Evolutionary conservation across 768 basidiomycete species (phyloP).

Genomic region (Thelephora ganbajun): DNA sequence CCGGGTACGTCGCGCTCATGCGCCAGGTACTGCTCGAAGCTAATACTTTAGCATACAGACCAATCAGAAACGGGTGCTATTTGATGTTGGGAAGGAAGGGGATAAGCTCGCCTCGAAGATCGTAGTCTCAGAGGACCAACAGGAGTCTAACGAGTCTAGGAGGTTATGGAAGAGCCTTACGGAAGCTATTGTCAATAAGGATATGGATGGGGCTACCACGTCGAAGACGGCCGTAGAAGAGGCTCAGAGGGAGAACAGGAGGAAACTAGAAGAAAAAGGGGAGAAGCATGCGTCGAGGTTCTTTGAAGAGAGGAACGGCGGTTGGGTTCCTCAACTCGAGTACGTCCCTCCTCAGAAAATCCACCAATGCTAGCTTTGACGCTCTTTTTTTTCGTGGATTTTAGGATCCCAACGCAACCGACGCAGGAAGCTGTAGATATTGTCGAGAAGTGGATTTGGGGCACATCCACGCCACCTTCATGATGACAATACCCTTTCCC

Average conservation of each 20-base stretch:
- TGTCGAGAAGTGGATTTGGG: conserved; percentile 76
- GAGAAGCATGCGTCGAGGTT: conserved; percentile 60
- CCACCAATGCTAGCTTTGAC: conserved; percentile 1
- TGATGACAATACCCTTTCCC: neutral
- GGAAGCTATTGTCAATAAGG: conserved; percentile 67
- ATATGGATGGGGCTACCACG: conserved; percentile 89
- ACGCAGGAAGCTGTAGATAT: conserved; percentile 40
- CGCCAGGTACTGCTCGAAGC: neutral
- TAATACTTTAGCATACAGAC: neutral
- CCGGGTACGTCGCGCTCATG: conserved; percentile 30
- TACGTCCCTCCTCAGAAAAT: conserved; percentile 22
- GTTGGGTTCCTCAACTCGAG: conserved; percentile 74
- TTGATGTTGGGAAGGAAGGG: conserved; percentile 71
- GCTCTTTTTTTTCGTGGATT: neutral
- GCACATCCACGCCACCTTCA: conserved; percentile 6
- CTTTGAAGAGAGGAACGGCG: conserved; percentile 62
- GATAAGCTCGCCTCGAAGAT: conserved; percentile 65
- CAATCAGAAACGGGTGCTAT: conserved; percentile 60
- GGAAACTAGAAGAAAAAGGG: conserved; percentile 60
- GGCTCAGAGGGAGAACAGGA: conserved; percentile 72
- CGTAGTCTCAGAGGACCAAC: conserved; percentile 75
- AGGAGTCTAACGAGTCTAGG: conserved; percentile 84
- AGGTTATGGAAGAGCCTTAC: conserved; percentile 83
- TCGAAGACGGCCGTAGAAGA: conserved; percentile 89
- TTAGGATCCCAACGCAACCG: conserved; percentile 60